Evolutionary conservation across 2,329 filamentous ascomycete genomes (phyloP), one percentile per base, ranked within the genome.

Genomic region (Fusarium temperatum): DNA sequence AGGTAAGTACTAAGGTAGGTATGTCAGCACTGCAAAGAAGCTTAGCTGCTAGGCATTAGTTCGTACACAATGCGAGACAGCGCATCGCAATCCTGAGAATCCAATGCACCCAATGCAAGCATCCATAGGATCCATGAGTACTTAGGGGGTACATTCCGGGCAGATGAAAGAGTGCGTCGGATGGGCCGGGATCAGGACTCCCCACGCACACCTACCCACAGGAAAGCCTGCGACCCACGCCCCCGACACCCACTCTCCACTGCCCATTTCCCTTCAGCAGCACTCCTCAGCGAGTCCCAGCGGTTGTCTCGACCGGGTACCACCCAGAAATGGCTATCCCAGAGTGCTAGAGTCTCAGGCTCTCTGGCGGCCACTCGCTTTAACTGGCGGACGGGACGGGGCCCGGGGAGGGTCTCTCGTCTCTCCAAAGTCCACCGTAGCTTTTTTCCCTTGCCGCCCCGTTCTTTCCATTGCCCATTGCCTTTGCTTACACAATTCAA

Each of bases 401-500:
- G 68, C 58, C 66, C 54, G 68, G 57, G 41, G 59, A 55, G 48
- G 71, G 64, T 57, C 60, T 54, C 54, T 66, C 56, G 64, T 60
- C 60, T 57, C 51, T 71, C 61, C 65, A 77, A 77, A 77, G 75
- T 77, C 77, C 77, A 78, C 77, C 74, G 77, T 78, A 78, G 74
- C 75, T 76, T 78, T 78, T 78, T 78, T 74, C 68, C 68, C 70
- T 69, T 73, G 70, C 69, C 71, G 77, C 73, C 74, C 77, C 63
- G 63, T 71, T 78, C 72, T 73, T 68, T 54, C 63, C 54, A 62
- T 54, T 53, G 41, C 65, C 32, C 30, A 53, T 53, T 54, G 41
- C 65, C 35, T 67, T 67, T 78, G 77, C 77, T 78, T 78, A 78
- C 77, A 78, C 77, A 78, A 78, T 65, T 75, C 77, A 78, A 78